Evolutionary conservation across 2,329 filamentous ascomycete genomes (phyloP), one percentile per base, ranked within the genome.

Genomic region (Ambrosiella xylebori): DNA sequence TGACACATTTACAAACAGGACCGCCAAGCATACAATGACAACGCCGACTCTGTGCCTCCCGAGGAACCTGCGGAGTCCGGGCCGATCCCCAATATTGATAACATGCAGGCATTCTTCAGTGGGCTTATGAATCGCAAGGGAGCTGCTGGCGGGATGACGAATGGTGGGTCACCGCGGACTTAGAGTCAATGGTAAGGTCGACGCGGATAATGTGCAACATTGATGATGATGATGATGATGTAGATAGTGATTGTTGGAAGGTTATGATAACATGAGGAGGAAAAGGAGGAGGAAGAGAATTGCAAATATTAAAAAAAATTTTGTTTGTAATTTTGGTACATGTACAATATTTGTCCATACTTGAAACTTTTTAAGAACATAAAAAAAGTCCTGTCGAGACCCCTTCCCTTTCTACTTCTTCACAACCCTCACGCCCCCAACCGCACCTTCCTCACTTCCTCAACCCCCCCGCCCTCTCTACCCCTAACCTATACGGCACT

Each of bases 401-500:
- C 27, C 27, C 27, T 5, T 5, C 27, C 27, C 38, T 11, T 9
- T 44, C 15, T 57, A 49, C 9, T 13, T n/a, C 44, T 60, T 54
- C 19, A 56, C 41, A 35, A 61, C 40, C 35, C 45, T 44, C 37
- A 58, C 36, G 13, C 56, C 55, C 12, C 56, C 38, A 44, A 12
- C 7, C 56, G 51, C 52, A 44, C 45, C 27, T 59, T 54, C 27
- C 53, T 57, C 4, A 59, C 27, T 17, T 27, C 49, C 27, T 57
- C 54, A 40, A 37, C 2, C 15, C 37, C 44, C 41, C n/a, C 13
- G 44, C 52, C 35, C 65, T 65, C 57, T 77, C 77, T 1, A 82
- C 77, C 0, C 89, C 89, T 2, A 95, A 70, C 60, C 84, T 79
- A 3, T 84, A 80, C 1, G 82, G 80, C 8, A 95, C 87, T 1